Evolutionary conservation across 108 stramenopile species (phyloP).

Genomic region (Pseudonitzschia multiseries): DNA sequence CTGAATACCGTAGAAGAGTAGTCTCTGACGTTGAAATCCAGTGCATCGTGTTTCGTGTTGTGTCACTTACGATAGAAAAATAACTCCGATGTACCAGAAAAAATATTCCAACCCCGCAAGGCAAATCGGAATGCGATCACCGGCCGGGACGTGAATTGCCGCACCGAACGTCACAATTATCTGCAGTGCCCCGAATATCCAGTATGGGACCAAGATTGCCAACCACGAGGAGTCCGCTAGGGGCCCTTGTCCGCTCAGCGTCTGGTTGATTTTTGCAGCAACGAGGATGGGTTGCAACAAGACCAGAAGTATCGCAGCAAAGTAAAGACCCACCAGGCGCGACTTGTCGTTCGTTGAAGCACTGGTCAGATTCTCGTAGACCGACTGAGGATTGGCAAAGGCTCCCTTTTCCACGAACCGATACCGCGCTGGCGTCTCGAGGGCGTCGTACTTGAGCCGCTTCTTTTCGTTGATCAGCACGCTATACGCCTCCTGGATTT

Average conservation of each 20-base stretch:
- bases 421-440: constrained; percentile 35
- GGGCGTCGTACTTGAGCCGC: constrained; percentile 50
- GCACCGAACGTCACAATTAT: constrained; percentile 23
- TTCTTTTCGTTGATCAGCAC: constrained; percentile 60
- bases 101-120: constrained; percentile 40
- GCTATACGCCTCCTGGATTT: constrained; percentile 76
- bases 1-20: too few species aligned
- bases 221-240: constrained; percentile 60
- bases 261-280: constrained; percentile 73
- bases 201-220: constrained; percentile 60
- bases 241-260: constrained; percentile 40
- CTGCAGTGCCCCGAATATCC: constrained; percentile 45
- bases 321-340: constrained; percentile 54
- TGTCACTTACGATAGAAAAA: constrained; percentile 35
- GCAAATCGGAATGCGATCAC: constrained; percentile 27
- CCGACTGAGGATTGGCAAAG: constrained; percentile 49
- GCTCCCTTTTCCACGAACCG: constrained; percentile 43
- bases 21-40: neutral
- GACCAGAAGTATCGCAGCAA: constrained; percentile 40
- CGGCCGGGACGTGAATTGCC: constrained; percentile 19
- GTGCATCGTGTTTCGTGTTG: neutral
- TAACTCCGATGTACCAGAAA: constrained; percentile 43
- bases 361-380: constrained; percentile 65
- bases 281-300: constrained; percentile 78
- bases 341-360: constrained; percentile 52